These are phyloP conservation scores for Parafenestella ontariensis DNA, from an alignment of 2,329 filamentous ascomycete species.

Conservation along the genomic window DNA sequence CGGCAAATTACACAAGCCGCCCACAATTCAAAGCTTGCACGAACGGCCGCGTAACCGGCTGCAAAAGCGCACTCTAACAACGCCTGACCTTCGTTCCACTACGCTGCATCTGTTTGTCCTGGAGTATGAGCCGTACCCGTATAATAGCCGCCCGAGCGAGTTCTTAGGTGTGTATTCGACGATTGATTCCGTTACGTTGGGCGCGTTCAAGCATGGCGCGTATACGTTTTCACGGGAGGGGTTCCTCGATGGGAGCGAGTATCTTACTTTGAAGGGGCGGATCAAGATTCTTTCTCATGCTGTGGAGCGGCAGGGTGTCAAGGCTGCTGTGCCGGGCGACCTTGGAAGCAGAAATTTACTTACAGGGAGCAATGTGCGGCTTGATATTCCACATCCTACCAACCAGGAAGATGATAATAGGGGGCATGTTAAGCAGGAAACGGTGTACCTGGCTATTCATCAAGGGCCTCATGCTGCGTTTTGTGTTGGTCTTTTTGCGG, in stretches of 20 bases:
- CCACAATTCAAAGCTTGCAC: slow-evolving; percentile 11
- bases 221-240: slow-evolving; percentile 34
- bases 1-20: slow-evolving; percentile 25
- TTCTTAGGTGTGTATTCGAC: slow-evolving; percentile 32
- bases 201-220: slow-evolving; percentile 27
- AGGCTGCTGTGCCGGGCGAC: slow-evolving; percentile 14
- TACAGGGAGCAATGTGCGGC: slow-evolving; percentile 15
- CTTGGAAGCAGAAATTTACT: slow-evolving; percentile 4
- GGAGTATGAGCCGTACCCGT: slow-evolving; percentile 32
- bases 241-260: slow-evolving; percentile 34
- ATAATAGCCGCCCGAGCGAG: slow-evolving; percentile 22
- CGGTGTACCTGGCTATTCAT: slow-evolving; percentile 26
- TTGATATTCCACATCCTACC: slow-evolving; percentile 34
- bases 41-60: slow-evolving; percentile 20
- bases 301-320: slow-evolving; percentile 20
- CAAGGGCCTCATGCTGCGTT: slow-evolving; percentile 19
- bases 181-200: slow-evolving; percentile 25
- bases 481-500: slow-evolving; percentile 25
- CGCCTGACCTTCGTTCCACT: neutral
- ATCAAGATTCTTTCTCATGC: slow-evolving; percentile 27
- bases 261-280: slow-evolving; percentile 17
- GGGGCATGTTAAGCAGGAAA: neutral
- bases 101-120: slow-evolving; percentile 14
- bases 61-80: slow-evolving; percentile 11
- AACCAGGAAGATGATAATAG: slow-evolving; percentile 7